Evolutionary conservation across 2,329 filamentous ascomycete genomes (phyloP).

Genomic region (Aureobasidium leucospermi): DNA sequence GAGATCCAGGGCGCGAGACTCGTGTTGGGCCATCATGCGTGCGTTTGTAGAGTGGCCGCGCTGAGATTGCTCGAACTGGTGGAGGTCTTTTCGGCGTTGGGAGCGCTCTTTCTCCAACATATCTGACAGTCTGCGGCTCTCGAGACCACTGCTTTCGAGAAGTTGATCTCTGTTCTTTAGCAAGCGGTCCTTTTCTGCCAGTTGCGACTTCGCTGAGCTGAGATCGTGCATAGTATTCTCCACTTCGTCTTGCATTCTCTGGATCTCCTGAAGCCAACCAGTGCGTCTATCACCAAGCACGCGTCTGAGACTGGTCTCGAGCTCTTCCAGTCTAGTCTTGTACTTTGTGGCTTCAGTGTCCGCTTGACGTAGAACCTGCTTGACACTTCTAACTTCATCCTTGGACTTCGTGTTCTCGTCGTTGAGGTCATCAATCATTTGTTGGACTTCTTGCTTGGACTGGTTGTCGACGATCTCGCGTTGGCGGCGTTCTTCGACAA

Average conservation of each 20-base stretch:
- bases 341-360: conserved; percentile 86
- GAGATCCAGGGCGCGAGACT: conserved; percentile 76
- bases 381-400: conserved; percentile 75
- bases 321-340: conserved; percentile 82
- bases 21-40: conserved; percentile 78
- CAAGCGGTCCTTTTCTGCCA: conserved; percentile 85
- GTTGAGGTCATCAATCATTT: conserved; percentile 88
- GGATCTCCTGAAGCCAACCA: conserved; percentile 73
- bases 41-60: conserved; percentile 81
- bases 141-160: conserved; percentile 80
- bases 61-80: conserved; percentile 80
- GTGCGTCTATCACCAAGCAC: conserved; percentile 79
- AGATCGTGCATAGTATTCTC: conserved; percentile 78
- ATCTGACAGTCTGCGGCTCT: conserved; percentile 76
- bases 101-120: conserved; percentile 86
- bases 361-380: conserved; percentile 72
- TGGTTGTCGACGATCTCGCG: conserved; percentile 77
- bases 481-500: conserved; percentile 75
- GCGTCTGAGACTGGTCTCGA: conserved; percentile 82
- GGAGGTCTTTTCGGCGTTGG: conserved; percentile 75
- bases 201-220: conserved; percentile 64
- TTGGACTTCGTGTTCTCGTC: conserved; percentile 71
- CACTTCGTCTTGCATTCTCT: conserved; percentile 79
- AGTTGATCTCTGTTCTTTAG: conserved; percentile 84
- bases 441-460: conserved; percentile 92